phyloP scores from a whole-genome alignment of 177 flowering plant genomes.

The Telopea speciosissima region DNA sequence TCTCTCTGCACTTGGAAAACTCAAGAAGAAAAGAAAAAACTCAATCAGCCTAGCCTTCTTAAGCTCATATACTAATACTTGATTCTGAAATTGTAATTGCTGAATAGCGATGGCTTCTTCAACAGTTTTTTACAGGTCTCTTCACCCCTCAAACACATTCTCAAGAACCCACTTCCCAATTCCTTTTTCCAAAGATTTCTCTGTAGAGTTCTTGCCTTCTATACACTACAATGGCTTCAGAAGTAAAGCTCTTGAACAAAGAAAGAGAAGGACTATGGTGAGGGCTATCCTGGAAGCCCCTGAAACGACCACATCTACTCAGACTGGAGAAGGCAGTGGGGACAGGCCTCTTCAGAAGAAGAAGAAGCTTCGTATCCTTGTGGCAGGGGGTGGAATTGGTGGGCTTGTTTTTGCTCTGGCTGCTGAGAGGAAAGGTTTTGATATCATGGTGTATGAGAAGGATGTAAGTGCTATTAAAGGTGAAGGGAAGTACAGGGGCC shows the following conservation, averaged over 20 bases:
- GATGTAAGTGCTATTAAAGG: conserved; percentile 89
- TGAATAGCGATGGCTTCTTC: conserved; percentile 36
- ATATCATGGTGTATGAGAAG: conserved; percentile 88
- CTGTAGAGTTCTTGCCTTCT: conserved; percentile 17
- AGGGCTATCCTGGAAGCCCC: conserved; percentile 21
- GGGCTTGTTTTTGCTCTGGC: conserved; percentile 92
- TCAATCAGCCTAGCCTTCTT: no score
- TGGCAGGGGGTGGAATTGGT: conserved; percentile 98
- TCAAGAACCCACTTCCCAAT: conserved; percentile 36
- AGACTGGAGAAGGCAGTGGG: background rate
- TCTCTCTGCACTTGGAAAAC: no score
- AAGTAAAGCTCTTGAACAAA: conserved; percentile 15
- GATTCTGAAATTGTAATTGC: background rate
- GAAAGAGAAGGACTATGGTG: conserved; percentile 17
- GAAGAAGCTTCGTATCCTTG: conserved; percentile 52
- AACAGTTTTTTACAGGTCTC: conserved; percentile 26
- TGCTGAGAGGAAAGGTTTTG: conserved; percentile 84
- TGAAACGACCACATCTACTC: background rate
- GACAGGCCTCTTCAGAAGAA: conserved; percentile 7
- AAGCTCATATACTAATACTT: background rate
- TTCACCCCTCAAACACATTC: conserved; percentile 30
- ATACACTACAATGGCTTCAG: conserved; percentile 11
- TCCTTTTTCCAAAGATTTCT: conserved; percentile 19
- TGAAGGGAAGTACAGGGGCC: conserved; percentile 91
- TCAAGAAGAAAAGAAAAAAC: no score